Evolutionary conservation across 192 early-diverging fungal species (phyloP).

Genomic region (Coemansia erecta): DNA sequence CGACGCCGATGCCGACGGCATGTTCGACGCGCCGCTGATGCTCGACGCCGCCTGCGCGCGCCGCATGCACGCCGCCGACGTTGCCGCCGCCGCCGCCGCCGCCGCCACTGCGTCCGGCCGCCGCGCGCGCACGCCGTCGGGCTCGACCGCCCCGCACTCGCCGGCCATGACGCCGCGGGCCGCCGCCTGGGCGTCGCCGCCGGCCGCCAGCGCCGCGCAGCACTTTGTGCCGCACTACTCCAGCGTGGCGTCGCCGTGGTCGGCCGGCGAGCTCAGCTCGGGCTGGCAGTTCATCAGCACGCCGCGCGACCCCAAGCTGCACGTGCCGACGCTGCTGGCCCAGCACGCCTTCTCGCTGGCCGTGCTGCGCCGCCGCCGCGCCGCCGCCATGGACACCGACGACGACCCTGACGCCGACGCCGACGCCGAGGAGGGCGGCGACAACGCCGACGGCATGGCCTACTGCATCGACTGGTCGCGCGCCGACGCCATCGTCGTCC

Average conservation of each 20-base stretch:
- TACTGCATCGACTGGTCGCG: slow-evolving; percentile 55
- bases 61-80: not conserved
- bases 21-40: slow-evolving; percentile 35
- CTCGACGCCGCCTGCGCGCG: slow-evolving; percentile 27
- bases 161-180: slow-evolving; percentile 26
- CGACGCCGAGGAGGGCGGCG: not conserved
- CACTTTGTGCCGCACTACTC: slow-evolving; percentile 54
- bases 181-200: not conserved
- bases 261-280: slow-evolving; percentile 17
- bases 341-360: slow-evolving; percentile 49
- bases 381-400: not conserved
- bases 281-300: slow-evolving; percentile 55
- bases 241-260: slow-evolving; percentile 10
- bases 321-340: slow-evolving; percentile 44
- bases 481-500: slow-evolving; percentile 42
- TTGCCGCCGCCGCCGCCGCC: not conserved
- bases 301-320: slow-evolving; percentile 40
- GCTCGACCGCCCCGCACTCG: slow-evolving; percentile 17
- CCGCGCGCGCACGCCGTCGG: slow-evolving; percentile 16
- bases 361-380: slow-evolving; percentile 16
- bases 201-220: slow-evolving; percentile 23
- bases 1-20: slow-evolving; percentile 30
- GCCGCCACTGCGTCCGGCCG: not conserved
- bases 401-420: not conserved
- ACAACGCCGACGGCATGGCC: slow-evolving; percentile 24